Percentiles rank a stretch among this genome's conserved stretches.
These are phyloP conservation scores for Hymenoscyphus scutula DNA, from an alignment of 2,329 filamentous ascomycete genomes.

Conservation along the genomic window DNA sequence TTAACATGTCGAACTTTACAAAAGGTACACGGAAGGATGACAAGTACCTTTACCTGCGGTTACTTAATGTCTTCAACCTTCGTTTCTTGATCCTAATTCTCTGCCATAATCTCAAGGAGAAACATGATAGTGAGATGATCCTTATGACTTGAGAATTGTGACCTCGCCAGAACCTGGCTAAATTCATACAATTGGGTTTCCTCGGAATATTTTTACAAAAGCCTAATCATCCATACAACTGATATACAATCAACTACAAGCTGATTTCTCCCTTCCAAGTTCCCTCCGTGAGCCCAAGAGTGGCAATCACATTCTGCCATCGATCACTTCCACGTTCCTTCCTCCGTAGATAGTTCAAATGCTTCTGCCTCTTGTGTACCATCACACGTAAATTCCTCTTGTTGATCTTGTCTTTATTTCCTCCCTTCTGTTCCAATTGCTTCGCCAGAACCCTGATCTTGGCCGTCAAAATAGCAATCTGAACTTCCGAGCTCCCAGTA, in stretches of 20 bases:
- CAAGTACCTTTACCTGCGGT: not conserved
- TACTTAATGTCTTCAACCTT: too few species aligned
- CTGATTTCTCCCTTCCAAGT: slow-evolving; percentile 90
- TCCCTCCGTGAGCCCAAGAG: slow-evolving; percentile 79
- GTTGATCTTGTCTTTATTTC: slow-evolving; percentile 87
- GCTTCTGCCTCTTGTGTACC: slow-evolving; percentile 84
- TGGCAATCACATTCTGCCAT: slow-evolving; percentile 83
- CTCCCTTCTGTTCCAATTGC: slow-evolving; percentile 63
- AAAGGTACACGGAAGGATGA: too few species aligned
- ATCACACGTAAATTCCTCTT: slow-evolving; percentile 84
- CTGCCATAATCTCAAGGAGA: too few species aligned
- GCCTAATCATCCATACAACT: slow-evolving; percentile 11
- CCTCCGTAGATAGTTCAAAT: slow-evolving; percentile 79
- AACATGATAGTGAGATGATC: too few species aligned
- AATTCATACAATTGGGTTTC: slow-evolving; percentile 18
- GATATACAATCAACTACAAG: slow-evolving; percentile 48
- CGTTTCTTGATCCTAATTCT: too few species aligned
- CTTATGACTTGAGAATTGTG: not conserved
- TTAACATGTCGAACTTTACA: too few species aligned
- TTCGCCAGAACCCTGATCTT: slow-evolving; percentile 84
- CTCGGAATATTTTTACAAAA: slow-evolving; percentile 29
- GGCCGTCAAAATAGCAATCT: slow-evolving; percentile 89
- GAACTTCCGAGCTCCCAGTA: slow-evolving; percentile 95
- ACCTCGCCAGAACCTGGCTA: slow-evolving; percentile 4
- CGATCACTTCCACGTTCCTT: slow-evolving; percentile 89